A percentile compares a stretch with the other conserved stretches of the same genome.
Conservation (phyloP, 1,284 basidiomycete species). For the Trichosporon sp. region DNA sequence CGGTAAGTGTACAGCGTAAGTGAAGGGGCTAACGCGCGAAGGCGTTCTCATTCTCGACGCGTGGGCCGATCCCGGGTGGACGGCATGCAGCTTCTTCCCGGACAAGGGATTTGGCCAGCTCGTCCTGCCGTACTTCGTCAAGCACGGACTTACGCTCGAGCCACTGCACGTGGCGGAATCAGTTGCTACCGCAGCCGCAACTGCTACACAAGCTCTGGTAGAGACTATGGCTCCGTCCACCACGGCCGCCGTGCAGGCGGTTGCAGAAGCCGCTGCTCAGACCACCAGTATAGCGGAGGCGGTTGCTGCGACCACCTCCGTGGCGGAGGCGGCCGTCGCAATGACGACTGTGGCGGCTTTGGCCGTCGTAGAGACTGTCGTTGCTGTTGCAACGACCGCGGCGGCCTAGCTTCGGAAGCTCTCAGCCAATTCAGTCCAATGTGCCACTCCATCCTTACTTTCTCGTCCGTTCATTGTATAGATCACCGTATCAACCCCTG, state of each 20-base stretch:
- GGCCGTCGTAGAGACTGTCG: background rate
- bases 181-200: background rate
- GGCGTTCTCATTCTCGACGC: constrained; percentile 20
- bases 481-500: background rate
- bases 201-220: background rate
- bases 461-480: background rate
- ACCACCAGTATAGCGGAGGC: too few relatives aligned
- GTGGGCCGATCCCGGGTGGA: constrained; percentile 27
- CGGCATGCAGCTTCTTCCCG: background rate
- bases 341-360: background rate
- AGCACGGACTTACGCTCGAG: background rate
- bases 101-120: constrained; percentile 1
- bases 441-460: background rate
- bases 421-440: background rate
- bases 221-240: background rate
- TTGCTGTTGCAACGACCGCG: background rate
- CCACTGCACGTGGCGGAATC: background rate
- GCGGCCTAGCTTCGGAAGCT: background rate
- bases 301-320: too few relatives aligned
- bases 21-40: background rate
- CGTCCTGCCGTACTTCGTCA: background rate
- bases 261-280: background rate
- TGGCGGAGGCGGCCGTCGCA: background rate
- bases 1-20: constrained; percentile 24
- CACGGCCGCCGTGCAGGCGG: background rate